A percentile compares a stretch with the other conserved stretches of the same genome.
These are phyloP conservation scores for Phialemoniopsis sp. DNA, from an alignment of 2,329 filamentous ascomycete genomes.

Conservation along the genomic window DNA sequence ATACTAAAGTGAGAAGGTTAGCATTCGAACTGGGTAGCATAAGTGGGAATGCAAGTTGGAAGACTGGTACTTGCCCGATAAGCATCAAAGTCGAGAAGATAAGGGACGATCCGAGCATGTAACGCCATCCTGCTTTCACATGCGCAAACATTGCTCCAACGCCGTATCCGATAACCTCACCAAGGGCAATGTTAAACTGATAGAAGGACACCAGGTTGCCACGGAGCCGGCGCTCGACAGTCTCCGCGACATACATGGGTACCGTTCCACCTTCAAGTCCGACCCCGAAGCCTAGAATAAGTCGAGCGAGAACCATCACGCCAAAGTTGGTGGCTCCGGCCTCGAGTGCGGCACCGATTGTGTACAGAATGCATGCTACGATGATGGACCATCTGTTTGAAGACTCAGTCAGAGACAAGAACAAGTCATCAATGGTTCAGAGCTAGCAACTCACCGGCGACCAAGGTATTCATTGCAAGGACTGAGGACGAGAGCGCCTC, in stretches of 20 bases:
- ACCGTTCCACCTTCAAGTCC: constrained; percentile 72
- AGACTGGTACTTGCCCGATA: too few relatives aligned
- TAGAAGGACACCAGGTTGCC: constrained; percentile 72
- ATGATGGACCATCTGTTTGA: constrained; percentile 71
- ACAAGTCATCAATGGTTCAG: too few relatives aligned
- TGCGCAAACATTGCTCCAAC: constrained; percentile 68
- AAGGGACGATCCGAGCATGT: constrained; percentile 68
- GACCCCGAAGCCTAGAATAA: constrained; percentile 67
- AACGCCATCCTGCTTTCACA: constrained; percentile 69
- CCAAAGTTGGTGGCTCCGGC: constrained; percentile 65
- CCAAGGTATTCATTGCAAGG: constrained; percentile 66
- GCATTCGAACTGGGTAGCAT: too few relatives aligned
- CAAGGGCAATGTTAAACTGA: constrained; percentile 72
- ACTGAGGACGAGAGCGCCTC: constrained; percentile 62
- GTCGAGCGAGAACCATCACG: constrained; percentile 66
- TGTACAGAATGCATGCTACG: constrained; percentile 65
- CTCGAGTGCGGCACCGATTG: constrained; percentile 63
- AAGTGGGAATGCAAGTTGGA: too few relatives aligned
- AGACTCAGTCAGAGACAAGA: too few relatives aligned
- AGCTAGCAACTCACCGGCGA: too few relatives aligned
- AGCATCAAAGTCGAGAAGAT: constrained; percentile 63
- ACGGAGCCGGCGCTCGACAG: constrained; percentile 61
- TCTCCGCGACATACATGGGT: constrained; percentile 71
- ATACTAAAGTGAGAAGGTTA: too few relatives aligned
- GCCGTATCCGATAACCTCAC: constrained; percentile 70